Conservation (phyloP, 345 rosid species). For the Eucalyptus erythrocorys region DNA sequence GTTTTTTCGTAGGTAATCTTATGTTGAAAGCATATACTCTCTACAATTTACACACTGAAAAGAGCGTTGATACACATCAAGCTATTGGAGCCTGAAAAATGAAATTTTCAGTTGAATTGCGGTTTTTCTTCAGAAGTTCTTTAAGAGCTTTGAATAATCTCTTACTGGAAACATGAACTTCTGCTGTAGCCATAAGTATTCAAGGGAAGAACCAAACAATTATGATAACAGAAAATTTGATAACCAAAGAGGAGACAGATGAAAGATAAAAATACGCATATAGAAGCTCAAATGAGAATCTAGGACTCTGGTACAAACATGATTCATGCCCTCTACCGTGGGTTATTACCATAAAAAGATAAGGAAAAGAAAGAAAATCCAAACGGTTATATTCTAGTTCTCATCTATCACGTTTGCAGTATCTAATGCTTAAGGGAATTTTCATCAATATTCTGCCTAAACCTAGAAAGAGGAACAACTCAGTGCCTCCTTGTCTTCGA, state of each 20-base stretch:
- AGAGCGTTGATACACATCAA: neutral
- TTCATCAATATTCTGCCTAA: neutral
- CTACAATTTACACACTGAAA: neutral
- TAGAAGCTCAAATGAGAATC: neutral
- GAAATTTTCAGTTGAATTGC: neutral
- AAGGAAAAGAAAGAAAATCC: neutral
- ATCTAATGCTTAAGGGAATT: neutral
- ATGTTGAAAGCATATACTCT: neutral
- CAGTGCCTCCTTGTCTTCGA: slow-evolving; percentile 52
- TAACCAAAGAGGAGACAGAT: neutral
- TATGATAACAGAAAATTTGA: neutral
- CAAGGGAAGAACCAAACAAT: neutral
- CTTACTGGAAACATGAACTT: neutral
- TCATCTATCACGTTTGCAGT: neutral
- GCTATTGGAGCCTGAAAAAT: neutral
- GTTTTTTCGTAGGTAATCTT: neutral
- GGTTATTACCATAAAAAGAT: neutral
- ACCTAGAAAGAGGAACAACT: neutral
- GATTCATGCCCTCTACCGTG: neutral
- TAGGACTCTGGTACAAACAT: neutral
- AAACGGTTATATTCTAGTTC: neutral
- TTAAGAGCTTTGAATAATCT: neutral
- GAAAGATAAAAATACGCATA: neutral
- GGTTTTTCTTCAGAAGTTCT: neutral
- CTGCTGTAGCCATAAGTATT: neutral